phyloP scores from a whole-genome alignment of 2,329 filamentous ascomycete genomes.

The Sclerotinia subarctica region DNA sequence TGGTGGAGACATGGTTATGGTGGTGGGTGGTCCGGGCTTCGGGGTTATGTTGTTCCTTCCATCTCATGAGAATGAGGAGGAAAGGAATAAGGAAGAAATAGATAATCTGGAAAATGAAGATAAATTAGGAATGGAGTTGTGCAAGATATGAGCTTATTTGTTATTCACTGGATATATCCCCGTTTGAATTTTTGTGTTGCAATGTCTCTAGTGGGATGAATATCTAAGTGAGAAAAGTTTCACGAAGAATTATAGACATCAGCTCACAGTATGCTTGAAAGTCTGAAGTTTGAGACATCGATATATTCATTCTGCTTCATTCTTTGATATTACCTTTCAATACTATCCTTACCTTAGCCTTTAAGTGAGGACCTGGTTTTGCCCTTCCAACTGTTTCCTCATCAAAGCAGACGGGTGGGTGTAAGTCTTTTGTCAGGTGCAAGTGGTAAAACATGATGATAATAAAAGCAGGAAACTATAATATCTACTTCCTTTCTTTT shows the following conservation, averaged over 20 bases:
- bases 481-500: too few relatives aligned
- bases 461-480: too few relatives aligned
- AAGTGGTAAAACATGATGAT: too few relatives aligned
- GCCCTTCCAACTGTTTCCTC: too few relatives aligned
- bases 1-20: neutral
- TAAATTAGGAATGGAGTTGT: neutral
- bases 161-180: neutral
- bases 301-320: neutral
- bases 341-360: too few relatives aligned
- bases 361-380: neutral
- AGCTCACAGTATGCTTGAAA: neutral
- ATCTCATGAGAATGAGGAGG: neutral
- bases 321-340: too few relatives aligned
- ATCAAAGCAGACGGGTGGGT: too few relatives aligned
- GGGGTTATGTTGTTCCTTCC: constrained; percentile 8
- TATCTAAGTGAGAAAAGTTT: neutral
- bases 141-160: too few relatives aligned
- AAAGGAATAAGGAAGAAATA: neutral
- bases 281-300: neutral
- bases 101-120: neutral
- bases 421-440: too few relatives aligned
- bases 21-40: neutral
- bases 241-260: neutral
- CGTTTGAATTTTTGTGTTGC: neutral
- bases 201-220: neutral